Base-by-base conservation (phyloP, 176 grass and related monocot species). In the Panicum miliaceum region DNA sequence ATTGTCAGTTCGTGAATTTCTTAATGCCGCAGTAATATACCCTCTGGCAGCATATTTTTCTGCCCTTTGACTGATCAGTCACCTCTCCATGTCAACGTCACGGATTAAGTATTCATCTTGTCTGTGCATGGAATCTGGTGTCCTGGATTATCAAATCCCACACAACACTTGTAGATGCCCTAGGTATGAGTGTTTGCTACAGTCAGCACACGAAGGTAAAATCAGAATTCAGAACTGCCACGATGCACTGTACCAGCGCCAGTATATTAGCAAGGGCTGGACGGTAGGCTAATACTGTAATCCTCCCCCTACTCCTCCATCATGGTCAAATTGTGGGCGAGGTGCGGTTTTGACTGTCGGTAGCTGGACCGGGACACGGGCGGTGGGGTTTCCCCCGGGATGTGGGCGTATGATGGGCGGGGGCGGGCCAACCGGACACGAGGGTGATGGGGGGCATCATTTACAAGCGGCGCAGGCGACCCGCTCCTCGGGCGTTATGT, bases 401-500 rank as follows among this genome's bases (percentile, higher is more conserved):
- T 69, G 66, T 63, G 67, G 12, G 22, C n/a, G 29, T 82, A 78
- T 82, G 65, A 73, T 71, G 62, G 8, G 78, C 51, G 82, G 82
- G 43, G 54, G 18, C 82, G 43, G 54, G 18, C 82, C 77, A 61
- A 40, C 71, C 25, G 52, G 88, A 54, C 88, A 86, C 48, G 71
- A 84, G 20, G 29, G 83, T 18, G 83, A 13, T 4, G 68, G 59
- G 32, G 58, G 47, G 71, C 53, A 48, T 59, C 57, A 76, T 84
- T 77, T 64, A 70, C 89, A 71, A 61, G 75, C 86, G 42, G 64
- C 73, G 90, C 75, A 87, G 90, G 82, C 81, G 59, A 74, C 71
- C 86, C 75, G 64, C 73, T 91, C 86, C 68, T 85, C 82, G 90
- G 78, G 90, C 73, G 77, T 85, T 88, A 82, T 84, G 61, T 84